Evolutionary conservation across 1,139 yeast species (phyloP), one percentile per base, ranked within the genome.

Genomic region (Zygoascus sp.): DNA sequence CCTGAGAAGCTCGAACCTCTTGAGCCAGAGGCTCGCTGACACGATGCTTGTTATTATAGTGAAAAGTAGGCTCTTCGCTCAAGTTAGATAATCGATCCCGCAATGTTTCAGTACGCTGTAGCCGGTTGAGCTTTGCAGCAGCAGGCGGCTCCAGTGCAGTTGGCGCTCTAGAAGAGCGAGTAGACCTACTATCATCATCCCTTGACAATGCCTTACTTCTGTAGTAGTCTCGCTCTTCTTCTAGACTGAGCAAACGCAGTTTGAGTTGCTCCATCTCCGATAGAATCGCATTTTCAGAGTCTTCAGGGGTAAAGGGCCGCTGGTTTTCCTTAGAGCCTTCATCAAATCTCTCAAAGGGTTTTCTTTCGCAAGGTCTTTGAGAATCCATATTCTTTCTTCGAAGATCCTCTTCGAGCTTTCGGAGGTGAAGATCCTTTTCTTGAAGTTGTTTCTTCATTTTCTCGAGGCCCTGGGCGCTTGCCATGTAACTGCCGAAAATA

Each of bases 401-500:
- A 21, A 51, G 46, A 40, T 51, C 50, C 16, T 55, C 56, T 17
- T 53, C 47, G 35, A 57, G 44, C 30, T 42, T 44, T 32, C 53
- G 52, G 30, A 52, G 46, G 8, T 47, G 35, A 15, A 42, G 45
- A 11, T 50, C 44, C 9, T 49, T 41, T 5, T 40, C 46, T 39
- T 46, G 44, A 23, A 53, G 46, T 5, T 46, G 41, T 10, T 42
- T 32, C 42, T 53, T 57, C 35, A 54, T 55, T 3, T 46, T 46
- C 44, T 57, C 58, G 13, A 59, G 52, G 40, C 52, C 53, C 17
- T 54, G 55, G 15, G 58, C 53, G 32, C 54, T 56, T 25, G 55
- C 44, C 49, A 55, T 57, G 42, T 58, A 59, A 42, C 57, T 55
- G 22, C 55, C 51, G 36, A 59, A 54, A 6, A 61, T 61, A 4